Evolutionary conservation across 2,329 filamentous ascomycete species (phyloP).

Genomic region (Clonostachys solani): DNA sequence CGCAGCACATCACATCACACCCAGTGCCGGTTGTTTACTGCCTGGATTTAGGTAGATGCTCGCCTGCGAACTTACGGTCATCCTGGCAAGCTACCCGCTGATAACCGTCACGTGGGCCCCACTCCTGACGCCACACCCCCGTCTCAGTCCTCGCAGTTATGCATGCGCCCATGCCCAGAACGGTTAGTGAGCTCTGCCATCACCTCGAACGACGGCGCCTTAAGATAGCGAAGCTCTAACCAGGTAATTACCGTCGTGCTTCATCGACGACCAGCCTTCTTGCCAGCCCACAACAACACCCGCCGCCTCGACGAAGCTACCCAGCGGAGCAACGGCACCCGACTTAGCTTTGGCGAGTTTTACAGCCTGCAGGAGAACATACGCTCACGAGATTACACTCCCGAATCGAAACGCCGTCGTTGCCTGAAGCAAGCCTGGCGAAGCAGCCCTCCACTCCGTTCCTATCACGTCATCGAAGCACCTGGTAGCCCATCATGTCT

Average conservation of each 20-base stretch:
- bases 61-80: too few relatives aligned
- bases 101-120: constrained; percentile 17
- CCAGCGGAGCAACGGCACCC: background rate
- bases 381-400: too few relatives aligned
- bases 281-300: background rate
- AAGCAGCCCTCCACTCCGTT: constrained; percentile 1
- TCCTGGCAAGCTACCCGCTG: too few relatives aligned
- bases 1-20: too few relatives aligned
- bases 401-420: too few relatives aligned
- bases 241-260: background rate
- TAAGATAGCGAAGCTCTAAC: too few relatives aligned
- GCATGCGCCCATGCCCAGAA: constrained; percentile 14
- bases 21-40: too few relatives aligned
- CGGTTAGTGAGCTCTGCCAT: constrained; percentile 1
- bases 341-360: background rate
- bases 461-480: constrained; percentile 21
- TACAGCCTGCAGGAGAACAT: too few relatives aligned
- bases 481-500: constrained; percentile 52
- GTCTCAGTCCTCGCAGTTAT: constrained; percentile 9
- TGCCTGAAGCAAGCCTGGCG: background rate
- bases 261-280: background rate
- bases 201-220: background rate
- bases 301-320: background rate
- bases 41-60: too few relatives aligned
- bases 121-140: constrained; percentile 7